phyloP scores from a whole-genome alignment of 2,329 filamentous ascomycete genomes.

The Diatrype stigma region DNA sequence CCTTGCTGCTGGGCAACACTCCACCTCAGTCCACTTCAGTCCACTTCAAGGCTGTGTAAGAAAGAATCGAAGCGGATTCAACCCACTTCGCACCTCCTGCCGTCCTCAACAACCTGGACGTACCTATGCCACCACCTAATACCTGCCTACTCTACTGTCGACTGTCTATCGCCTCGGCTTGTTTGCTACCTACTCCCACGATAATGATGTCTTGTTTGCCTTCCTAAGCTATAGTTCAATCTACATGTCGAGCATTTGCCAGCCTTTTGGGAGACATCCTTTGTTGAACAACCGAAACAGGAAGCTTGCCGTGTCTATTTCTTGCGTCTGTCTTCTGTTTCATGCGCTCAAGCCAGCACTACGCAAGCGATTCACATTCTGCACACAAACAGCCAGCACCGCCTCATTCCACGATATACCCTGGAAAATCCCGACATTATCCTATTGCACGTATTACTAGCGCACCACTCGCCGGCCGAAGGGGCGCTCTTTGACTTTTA shows the following conservation, averaged over 20 bases:
- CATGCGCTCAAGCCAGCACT: neutral
- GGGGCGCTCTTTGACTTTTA: neutral
- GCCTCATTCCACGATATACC: neutral
- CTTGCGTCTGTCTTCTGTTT: neutral
- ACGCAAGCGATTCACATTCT: neutral
- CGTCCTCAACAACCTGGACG: neutral
- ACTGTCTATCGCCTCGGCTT: neutral
- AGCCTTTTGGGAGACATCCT: neutral
- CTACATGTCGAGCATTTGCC: neutral
- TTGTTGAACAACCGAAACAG: neutral
- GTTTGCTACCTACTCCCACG: neutral
- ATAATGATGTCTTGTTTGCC: neutral
- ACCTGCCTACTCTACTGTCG: neutral
- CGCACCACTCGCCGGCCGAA: neutral
- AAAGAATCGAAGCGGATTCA: neutral
- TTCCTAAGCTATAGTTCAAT: neutral
- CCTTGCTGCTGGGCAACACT: too few species aligned
- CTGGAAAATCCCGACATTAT: too few species aligned
- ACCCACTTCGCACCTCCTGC: neutral
- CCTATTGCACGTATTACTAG: neutral
- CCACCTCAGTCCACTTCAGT: too few species aligned
- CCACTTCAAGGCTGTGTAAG: too few species aligned
- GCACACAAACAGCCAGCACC: neutral
- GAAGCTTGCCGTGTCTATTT: neutral
- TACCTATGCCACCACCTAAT: neutral